Evolutionary conservation across 2,329 filamentous ascomycete species (phyloP).

Genomic region (Verticillium alfalfae): DNA sequence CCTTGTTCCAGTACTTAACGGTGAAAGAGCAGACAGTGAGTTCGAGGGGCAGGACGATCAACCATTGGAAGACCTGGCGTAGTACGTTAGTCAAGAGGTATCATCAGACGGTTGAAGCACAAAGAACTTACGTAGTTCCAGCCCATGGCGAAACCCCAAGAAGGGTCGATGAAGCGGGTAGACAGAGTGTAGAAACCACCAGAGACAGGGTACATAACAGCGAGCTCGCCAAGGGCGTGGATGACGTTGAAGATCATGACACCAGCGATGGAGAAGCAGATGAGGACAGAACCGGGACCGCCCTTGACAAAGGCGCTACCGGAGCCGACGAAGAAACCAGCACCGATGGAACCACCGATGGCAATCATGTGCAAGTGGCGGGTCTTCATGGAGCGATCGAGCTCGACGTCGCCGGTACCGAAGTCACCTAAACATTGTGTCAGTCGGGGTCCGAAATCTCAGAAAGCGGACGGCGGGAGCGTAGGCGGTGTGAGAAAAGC

Average conservation of each 20-base stretch:
- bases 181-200: constrained; percentile 60
- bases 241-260: constrained; percentile 57
- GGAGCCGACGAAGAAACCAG: constrained; percentile 58
- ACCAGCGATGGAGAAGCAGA: constrained; percentile 51
- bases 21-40: constrained; percentile 45
- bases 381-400: constrained; percentile 45
- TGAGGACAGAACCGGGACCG: constrained; percentile 37
- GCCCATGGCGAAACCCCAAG: constrained; percentile 52
- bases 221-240: constrained; percentile 56
- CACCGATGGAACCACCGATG: constrained; percentile 56
- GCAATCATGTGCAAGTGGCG: constrained; percentile 60
- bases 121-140: constrained; percentile 32
- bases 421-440: constrained; percentile 1
- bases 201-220: constrained; percentile 57
- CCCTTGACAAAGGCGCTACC: constrained; percentile 47
- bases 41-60: constrained; percentile 43
- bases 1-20: constrained; percentile 43
- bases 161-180: constrained; percentile 55
- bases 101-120: neutral
- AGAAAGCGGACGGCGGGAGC: too few species aligned
- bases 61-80: constrained; percentile 40
- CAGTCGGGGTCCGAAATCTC: neutral
- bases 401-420: constrained; percentile 18
- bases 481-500: neutral
- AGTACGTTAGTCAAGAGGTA: neutral